Conservation (phyloP, 1,139 yeast genomes). For the Fermentozyma sake region DNA sequence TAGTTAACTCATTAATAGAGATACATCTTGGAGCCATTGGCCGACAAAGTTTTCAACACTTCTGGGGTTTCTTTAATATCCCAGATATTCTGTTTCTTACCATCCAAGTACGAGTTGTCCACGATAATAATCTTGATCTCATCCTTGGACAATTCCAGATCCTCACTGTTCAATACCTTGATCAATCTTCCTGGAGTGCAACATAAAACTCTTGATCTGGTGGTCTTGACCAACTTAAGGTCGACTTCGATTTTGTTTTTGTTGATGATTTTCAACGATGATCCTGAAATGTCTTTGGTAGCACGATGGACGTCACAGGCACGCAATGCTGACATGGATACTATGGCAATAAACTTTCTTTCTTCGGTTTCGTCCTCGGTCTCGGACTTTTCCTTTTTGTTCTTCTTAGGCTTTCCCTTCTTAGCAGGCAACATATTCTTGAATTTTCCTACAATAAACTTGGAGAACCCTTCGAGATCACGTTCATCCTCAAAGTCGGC, state of each 20-base stretch:
- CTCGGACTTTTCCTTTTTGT: conserved; percentile 14
- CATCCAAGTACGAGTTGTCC: conserved; percentile 61
- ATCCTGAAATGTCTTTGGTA: conserved; percentile 48
- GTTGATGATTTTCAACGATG: conserved; percentile 60
- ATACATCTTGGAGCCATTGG: conserved; percentile 44
- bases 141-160: conserved; percentile 34
- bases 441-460: conserved; percentile 40
- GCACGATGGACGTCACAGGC: conserved; percentile 72
- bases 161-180: conserved; percentile 41
- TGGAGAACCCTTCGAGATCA: conserved; percentile 41
- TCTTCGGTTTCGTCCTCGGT: conserved; percentile 14
- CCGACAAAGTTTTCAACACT: conserved; percentile 37
- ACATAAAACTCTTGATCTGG: conserved; percentile 51
- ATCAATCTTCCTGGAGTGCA: conserved; percentile 63
- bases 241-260: conserved; percentile 64
- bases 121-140: conserved; percentile 57
- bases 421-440: conserved; percentile 38
- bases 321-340: conserved; percentile 67
- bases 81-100: conserved; percentile 60
- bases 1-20: conserved; percentile 39
- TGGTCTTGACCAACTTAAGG: conserved; percentile 44
- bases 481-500: conserved; percentile 45
- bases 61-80: conserved; percentile 48
- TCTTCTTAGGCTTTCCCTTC: conserved; percentile 17
- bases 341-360: conserved; percentile 48